Base-by-base conservation (phyloP, 2,329 filamentous ascomycete species). In the Claviceps sorghi region DNA sequence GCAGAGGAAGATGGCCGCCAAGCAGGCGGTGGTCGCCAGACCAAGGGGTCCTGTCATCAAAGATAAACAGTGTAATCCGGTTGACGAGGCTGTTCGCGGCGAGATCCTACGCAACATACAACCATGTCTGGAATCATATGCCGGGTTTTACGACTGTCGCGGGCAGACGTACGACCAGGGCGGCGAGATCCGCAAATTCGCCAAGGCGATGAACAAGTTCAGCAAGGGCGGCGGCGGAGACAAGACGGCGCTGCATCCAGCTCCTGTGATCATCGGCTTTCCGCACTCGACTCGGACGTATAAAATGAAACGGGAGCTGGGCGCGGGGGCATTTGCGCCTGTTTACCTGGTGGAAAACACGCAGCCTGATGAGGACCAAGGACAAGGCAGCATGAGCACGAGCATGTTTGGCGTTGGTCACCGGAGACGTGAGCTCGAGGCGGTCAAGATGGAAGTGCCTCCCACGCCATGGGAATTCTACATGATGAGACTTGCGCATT, bases 401-500 rank as follows among this genome's bases (percentile, higher is more conserved):
- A 77, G 81, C 32, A 68, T 74, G 13, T 80, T 83, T 61, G 72
- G 78, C n/a, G 62, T 74, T 10, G 71, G 70, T 36, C 70, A 72
- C 46, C 80, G 86, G 43, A 72, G 72, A 30, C 30, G n/a, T 44
- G 57, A 72, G 1, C 75, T 93, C 4, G 89, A 96, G 67, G 93
- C 93, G 1, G 75, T 98, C 59, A 98, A 98, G 69, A 90, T 95
- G 81, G 93, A 98, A 69, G 79, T 85, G 34, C 88, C 90, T 0
- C 87, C 91, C 0, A 85, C 83, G 4, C 77, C 86, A 0, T 98
- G 93, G 93, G 93, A 98, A 64, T 98, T 97, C 64, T 86, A 95
- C 69, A 94, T 98, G 67, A 88, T 97, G 72, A 84, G 88, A 1
- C 79, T 88, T 52, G 82, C 86, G 1, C 87, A 91, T 57, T 73